Base-by-base conservation (phyloP, 805 yeast species). In the Metschnikowia rubicola region DNA sequence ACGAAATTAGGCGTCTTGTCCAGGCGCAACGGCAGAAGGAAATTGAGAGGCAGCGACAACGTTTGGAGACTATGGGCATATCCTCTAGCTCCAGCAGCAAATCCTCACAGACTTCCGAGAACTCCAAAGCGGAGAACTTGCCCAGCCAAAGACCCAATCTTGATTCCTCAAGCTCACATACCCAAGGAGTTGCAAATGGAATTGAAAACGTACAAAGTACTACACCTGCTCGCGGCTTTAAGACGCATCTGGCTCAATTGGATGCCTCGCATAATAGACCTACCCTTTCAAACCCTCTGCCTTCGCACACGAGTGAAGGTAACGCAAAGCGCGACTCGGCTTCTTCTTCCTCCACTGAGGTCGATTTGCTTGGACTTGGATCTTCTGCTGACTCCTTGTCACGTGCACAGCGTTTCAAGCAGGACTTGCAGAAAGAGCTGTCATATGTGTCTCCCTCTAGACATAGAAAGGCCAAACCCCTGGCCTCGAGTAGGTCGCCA, bases 1-100 rank as follows among this genome's bases (percentile, higher is more conserved):
- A 70, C 15, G 72, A 71, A 39, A 73, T 75, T 53, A 64, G 67
- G 35, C 54, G 58, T 13, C 65, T 72, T 37, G 70, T 75, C 56
- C 67, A 61, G 38, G 41, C 54, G 8, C 79, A 73, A 47, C 58
- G 53, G 33, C 61, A 63, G 36, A 66, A 71, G 47, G 72, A 66
- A n/a, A 61, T 58, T 45, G 76, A 71, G 45, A 63, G 63, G 39
- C 57, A 58, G 26, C 63, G 57, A 43, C 56, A 60, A 19, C 52
- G 71, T 36, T 34, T 50, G 31, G 48, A 37, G 33, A 2, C 43
- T 2, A 29, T 46, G 39, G 49, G 45, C 33, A 41, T 17, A 32
- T 9, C 32, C 26, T 12, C 21, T 9, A 32, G 35, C 11, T 31
- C 46, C 30, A 32, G 28, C 8, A 13, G 11, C 7, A n/a, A 13